Conservation (phyloP, 768 basidiomycete genomes). For the Macrolepiota dolichaula region DNA sequence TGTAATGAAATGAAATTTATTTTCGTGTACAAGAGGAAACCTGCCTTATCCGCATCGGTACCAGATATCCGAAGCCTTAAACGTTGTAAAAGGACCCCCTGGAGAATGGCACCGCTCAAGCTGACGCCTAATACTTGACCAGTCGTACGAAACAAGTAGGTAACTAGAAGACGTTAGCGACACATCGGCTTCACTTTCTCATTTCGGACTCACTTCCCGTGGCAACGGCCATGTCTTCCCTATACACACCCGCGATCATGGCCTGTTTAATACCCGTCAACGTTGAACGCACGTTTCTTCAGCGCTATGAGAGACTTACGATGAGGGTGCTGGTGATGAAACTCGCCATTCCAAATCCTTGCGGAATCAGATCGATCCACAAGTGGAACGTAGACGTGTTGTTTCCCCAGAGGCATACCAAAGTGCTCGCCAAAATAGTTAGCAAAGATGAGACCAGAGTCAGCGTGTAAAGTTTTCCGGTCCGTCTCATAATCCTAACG, state of each 20-base stretch:
- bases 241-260: constrained; percentile 78
- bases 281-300: constrained; percentile 12
- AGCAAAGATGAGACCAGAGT: constrained; percentile 64
- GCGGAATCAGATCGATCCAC: constrained; percentile 77
- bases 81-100: constrained; percentile 70
- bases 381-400: constrained; percentile 57
- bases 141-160: constrained; percentile 90
- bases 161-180: constrained; percentile 47
- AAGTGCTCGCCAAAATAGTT: constrained; percentile 53
- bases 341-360: constrained; percentile 82
- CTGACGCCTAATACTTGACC: constrained; percentile 96
- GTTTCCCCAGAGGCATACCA: constrained; percentile 67
- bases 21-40: constrained; percentile 23
- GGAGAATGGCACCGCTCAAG: constrained; percentile 79
- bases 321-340: constrained; percentile 85
- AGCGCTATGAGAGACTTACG: constrained; percentile 40
- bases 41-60: constrained; percentile 66
- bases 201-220: constrained; percentile 71
- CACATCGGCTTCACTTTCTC: constrained; percentile 16
- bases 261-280: constrained; percentile 46
- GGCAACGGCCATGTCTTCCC: constrained; percentile 83
- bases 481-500: constrained; percentile 76
- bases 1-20: neutral
- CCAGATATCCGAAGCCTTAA: constrained; percentile 76
- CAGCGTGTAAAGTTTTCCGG: constrained; percentile 80